A percentile compares a stretch with the other conserved stretches of the same genome.
These are phyloP conservation scores for Nitzschia palea DNA, from an alignment of 108 stramenopile species.

Conservation along the genomic window DNA sequence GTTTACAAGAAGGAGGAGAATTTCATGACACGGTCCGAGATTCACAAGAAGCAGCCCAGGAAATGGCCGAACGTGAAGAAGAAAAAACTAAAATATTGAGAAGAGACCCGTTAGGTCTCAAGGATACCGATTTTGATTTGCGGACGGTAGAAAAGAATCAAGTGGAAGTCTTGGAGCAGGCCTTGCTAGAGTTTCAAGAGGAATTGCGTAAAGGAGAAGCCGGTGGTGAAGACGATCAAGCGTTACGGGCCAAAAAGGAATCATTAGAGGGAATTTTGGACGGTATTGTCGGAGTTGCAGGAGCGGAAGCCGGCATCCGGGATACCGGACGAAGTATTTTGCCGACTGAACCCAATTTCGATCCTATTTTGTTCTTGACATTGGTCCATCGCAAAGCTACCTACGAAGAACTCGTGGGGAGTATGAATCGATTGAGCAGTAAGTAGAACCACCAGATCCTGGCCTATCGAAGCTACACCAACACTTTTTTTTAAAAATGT, in stretches of 20 bases:
- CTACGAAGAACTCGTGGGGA: slow-evolving; percentile 69
- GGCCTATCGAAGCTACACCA: not conserved
- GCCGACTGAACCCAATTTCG: slow-evolving; percentile 76
- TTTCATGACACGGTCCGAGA: slow-evolving; percentile 46
- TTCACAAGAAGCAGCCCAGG: slow-evolving; percentile 53
- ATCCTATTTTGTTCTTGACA: slow-evolving; percentile 87
- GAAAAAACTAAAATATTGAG: slow-evolving; percentile 63
- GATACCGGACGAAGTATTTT: slow-evolving; percentile 54
- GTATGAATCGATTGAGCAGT: slow-evolving; percentile 75
- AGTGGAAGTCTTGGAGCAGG: slow-evolving; percentile 56
- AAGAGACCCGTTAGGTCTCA: slow-evolving; percentile 76
- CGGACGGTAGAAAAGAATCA: slow-evolving; percentile 52
- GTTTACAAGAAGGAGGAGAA: slow-evolving; percentile 22
- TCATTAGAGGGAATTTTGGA: slow-evolving; percentile 67
- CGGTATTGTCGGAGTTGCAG: slow-evolving; percentile 39
- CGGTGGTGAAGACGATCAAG: slow-evolving; percentile 55
- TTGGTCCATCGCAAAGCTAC: slow-evolving; percentile 75
- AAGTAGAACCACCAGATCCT: slow-evolving; percentile 22
- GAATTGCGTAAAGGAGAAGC: slow-evolving; percentile 55
- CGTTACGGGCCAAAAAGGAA: slow-evolving; percentile 68
- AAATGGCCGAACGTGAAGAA: slow-evolving; percentile 68
- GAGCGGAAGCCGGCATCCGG: slow-evolving; percentile 5
- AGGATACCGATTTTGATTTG: slow-evolving; percentile 59
- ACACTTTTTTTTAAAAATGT: slow-evolving; percentile 1
- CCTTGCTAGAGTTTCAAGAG: slow-evolving; percentile 53